Conservation (phyloP, 495 filamentous ascomycete species). For the Aspergillus carlsbadensis region DNA sequence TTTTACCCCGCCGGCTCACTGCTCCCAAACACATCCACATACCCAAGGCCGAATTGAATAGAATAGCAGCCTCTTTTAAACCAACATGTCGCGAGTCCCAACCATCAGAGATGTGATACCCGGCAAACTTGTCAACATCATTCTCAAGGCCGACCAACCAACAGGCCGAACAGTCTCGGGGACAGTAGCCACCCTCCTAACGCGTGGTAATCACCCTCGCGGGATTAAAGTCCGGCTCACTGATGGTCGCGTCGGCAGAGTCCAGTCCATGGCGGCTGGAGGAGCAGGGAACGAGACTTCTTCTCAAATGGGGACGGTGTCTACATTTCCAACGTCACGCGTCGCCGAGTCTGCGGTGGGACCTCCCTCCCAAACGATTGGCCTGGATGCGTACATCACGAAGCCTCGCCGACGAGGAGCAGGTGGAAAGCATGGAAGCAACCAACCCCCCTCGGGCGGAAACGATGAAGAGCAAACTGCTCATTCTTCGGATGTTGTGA, state of each 20-base stretch:
- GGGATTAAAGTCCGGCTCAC: constrained; percentile 72
- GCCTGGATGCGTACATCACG: constrained; percentile 17
- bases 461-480: not conserved
- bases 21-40: no score
- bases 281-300: not conserved
- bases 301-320: no score
- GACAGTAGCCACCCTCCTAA: constrained; percentile 59
- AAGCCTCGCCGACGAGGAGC: constrained; percentile 2
- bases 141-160: constrained; percentile 69
- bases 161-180: constrained; percentile 67
- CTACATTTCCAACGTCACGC: not conserved
- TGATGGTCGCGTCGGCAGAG: constrained; percentile 67
- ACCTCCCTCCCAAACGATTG: constrained; percentile 12
- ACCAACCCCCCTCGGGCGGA: not conserved
- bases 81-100: constrained; percentile 14
- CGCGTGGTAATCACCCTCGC: constrained; percentile 67
- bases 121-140: constrained; percentile 63
- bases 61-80: no score
- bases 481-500: not conserved
- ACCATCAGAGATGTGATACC: constrained; percentile 21
- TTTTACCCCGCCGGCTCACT: no score
- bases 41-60: no score
- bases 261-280: constrained; percentile 43
- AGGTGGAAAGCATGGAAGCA: not conserved
- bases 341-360: not conserved